Conservation (phyloP, 441 rosid species). For the Theobroma grandiflorum region DNA sequence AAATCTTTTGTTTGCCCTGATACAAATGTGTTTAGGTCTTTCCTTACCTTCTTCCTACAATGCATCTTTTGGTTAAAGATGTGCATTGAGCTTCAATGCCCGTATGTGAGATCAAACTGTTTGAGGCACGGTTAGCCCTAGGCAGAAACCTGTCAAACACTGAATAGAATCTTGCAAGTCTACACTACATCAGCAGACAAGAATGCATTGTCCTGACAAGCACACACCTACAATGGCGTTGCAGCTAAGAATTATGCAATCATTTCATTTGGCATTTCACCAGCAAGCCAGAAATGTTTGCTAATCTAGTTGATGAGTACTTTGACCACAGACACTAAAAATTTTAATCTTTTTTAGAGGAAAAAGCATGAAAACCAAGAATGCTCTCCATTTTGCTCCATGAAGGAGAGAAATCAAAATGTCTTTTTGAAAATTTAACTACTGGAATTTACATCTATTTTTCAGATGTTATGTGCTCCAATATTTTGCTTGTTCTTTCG, state of each 20-base stretch:
- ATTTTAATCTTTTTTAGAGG: background rate
- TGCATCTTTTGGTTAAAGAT: background rate
- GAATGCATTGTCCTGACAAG: background rate
- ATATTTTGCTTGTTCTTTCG: background rate
- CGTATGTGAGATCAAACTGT: background rate
- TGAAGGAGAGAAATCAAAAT: background rate
- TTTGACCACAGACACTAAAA: background rate
- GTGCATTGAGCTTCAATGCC: background rate
- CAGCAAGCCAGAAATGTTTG: background rate
- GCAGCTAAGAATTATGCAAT: background rate
- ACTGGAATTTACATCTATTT: background rate
- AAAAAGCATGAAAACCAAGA: background rate
- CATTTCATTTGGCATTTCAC: background rate
- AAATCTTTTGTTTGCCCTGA: too few species aligned
- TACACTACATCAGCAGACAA: background rate
- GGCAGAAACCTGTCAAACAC: background rate
- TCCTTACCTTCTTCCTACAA: background rate
- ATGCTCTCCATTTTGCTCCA: background rate
- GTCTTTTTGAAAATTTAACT: background rate
- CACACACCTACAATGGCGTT: background rate
- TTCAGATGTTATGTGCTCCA: background rate
- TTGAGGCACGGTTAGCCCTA: background rate
- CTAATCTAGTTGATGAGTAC: background rate
- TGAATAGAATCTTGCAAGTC: background rate
- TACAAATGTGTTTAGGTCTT: background rate